Base-by-base conservation (phyloP, 257 asterid species). In the Datura wrightii region DNA sequence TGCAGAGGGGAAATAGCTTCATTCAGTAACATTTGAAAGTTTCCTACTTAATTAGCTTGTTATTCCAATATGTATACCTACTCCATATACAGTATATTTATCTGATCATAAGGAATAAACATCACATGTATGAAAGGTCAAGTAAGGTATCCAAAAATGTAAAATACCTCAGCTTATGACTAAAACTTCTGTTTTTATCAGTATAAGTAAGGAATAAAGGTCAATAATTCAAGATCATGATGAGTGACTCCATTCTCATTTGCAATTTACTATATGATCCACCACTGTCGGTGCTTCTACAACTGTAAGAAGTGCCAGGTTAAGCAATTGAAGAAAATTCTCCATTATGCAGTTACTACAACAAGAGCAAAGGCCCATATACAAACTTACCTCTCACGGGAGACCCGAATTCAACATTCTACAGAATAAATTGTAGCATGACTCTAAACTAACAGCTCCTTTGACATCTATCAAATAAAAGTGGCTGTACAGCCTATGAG, bases 1-100 rank as follows among this genome's bases (percentile, higher is more conserved):
- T 48, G 83, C 87, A 53, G 91, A 90, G 52, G 80, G 90, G 74
- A 71, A 90, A 48, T 78, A 78, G 62, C 34, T 16, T 52, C 62
- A 50, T 31, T 76, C 44, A 50, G 10, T 48, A 24, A 74, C 7
- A 74, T 78, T 54, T 34, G 48, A 78, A 52, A 31, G 6, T 52
- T 31, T 8, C 15, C 82, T 31, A 34, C 63, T 78, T 50, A 4
- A 34, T 78, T 52, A 14, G 15, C 41, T 52, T 48, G 58, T 78
- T 50, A 50, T 69, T 86, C 42, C 5, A 39, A 39, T 39, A 54
- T 72, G 39, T 71, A 18, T 74, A 52, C 44, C 76, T 58, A 42
- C 16, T 78, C 48, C 63, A 14, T 78, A 78, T 48, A 10, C 14
- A 24, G 44, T 36, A 52, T 78, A 78, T 78, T 52, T 52, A 36